Percentiles rank a stretch among this genome's conserved stretches.
Evolutionary conservation across 1,284 basidiomycete genomes (phyloP).

Genomic region (Leccinum laetum): DNA sequence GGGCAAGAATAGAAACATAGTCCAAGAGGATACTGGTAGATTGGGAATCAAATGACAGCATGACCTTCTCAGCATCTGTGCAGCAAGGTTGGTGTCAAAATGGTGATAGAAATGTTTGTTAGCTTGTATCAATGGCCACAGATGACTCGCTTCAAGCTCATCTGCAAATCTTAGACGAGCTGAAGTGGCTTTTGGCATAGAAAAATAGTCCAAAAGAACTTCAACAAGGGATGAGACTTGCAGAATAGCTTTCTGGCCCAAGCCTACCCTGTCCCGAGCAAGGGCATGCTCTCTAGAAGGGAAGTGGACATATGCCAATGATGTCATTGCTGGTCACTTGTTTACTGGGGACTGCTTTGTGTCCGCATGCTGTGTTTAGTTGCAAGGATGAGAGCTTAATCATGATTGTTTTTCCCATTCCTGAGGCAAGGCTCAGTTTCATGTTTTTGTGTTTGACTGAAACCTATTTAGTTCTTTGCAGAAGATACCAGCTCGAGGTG

Average conservation of each 20-base stretch:
- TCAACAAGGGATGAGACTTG: constrained; percentile 63
- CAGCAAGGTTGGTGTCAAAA: constrained; percentile 35
- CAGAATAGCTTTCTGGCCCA: constrained; percentile 6
- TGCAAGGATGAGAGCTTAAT: constrained; percentile 32
- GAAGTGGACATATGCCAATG: no score
- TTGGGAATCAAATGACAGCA: constrained; percentile 20
- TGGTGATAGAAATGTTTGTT: constrained; percentile 69
- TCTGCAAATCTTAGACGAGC: constrained; percentile 31
- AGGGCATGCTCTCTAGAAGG: no score
- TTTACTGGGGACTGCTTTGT: constrained; percentile 58
- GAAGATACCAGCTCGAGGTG: no score
- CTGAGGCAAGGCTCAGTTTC: no score
- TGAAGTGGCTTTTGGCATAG: constrained; percentile 36
- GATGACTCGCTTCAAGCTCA: constrained; percentile 32
- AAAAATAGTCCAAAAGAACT: constrained; percentile 53
- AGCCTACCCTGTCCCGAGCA: background rate
- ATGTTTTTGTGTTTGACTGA: no score
- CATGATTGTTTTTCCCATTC: no score
- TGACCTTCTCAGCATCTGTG: constrained; percentile 17
- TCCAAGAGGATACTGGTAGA: constrained; percentile 37
- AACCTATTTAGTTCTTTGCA: no score
- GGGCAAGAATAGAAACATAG: constrained; percentile 50
- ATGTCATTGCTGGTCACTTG: constrained; percentile 44
- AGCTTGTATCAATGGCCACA: constrained; percentile 41
- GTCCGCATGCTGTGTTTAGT: constrained; percentile 55